These are phyloP conservation scores for Lachancea sp. DNA, from an alignment of 805 yeast species.

Conservation along the genomic window DNA sequence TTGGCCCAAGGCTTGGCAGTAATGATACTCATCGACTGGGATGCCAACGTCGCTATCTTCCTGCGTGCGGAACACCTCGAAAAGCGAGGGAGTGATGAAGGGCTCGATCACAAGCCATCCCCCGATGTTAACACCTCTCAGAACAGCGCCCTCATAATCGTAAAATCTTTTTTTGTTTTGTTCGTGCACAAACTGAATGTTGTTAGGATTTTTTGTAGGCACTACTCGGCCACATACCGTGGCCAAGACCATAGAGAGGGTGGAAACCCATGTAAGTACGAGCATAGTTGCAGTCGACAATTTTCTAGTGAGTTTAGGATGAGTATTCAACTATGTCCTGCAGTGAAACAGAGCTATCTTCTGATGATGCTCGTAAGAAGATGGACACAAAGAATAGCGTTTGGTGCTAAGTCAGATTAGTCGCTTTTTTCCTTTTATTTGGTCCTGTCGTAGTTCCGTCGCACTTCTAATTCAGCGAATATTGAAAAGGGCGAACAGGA, in stretches of 20 bases:
- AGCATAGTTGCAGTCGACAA: background rate
- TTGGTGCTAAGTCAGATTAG: too few species aligned
- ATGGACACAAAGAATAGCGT: too few species aligned
- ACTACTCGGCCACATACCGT: conserved; percentile 16
- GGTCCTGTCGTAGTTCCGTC: too few species aligned
- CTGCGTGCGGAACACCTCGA: conserved; percentile 42
- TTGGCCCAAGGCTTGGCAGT: conserved; percentile 52
- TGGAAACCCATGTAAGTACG: background rate
- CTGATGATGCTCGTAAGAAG: too few species aligned
- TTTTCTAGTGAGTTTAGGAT: too few species aligned
- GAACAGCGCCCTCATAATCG: conserved; percentile 19
- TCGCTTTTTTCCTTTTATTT: too few species aligned
- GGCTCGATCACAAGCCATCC: conserved; percentile 91
- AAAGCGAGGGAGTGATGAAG: conserved; percentile 74
- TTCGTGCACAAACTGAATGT: conserved; percentile 17
- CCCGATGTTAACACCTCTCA: conserved; percentile 71
- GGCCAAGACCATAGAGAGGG: conserved; percentile 4
- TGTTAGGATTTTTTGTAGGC: conserved; percentile 15
- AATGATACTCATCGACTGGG: conserved; percentile 83
- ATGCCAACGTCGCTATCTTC: conserved; percentile 33
- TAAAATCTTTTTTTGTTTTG: conserved; percentile 20
- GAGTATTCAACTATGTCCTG: too few species aligned
- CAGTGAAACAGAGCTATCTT: too few species aligned
- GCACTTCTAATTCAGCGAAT: too few species aligned
- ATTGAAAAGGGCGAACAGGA: too few species aligned